A percentile compares a stretch with the other conserved stretches of the same genome.
These are phyloP conservation scores for Ascochyta fabae DNA, from an alignment of 2,329 filamentous ascomycete genomes.

Conservation along the genomic window DNA sequence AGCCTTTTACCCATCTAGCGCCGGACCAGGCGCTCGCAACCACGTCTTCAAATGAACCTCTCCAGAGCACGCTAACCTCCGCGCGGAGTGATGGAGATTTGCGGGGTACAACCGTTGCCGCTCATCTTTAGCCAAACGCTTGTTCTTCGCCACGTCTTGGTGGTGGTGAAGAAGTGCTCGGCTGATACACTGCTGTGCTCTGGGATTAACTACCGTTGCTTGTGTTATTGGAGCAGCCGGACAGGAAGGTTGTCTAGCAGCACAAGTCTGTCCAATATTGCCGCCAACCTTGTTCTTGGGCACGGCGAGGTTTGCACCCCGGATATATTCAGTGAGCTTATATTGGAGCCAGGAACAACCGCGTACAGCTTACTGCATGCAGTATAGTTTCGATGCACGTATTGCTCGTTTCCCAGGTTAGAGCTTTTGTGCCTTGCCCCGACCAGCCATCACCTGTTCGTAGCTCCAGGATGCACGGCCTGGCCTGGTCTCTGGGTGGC, in stretches of 20 bases:
- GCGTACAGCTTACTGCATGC: not conserved
- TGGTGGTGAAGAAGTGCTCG: not conserved
- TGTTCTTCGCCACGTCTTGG: not conserved
- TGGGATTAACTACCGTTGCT: not conserved
- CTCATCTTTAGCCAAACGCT: conserved; percentile 4
- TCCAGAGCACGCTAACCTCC: conserved; percentile 5
- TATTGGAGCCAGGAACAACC: conserved; percentile 8
- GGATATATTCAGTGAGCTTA: conserved; percentile 5
- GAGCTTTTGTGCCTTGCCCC: conserved; percentile 24
- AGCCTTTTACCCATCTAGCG: conserved; percentile 16
- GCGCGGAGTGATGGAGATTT: conserved; percentile 8
- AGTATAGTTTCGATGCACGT: conserved; percentile 1
- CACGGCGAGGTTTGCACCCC: not conserved
- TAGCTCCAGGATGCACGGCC: conserved; percentile 11
- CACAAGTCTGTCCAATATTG: not conserved
- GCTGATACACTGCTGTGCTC: no score
- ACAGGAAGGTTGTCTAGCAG: not conserved
- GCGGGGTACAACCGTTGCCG: conserved; percentile 7
- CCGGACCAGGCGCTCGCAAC: not conserved
- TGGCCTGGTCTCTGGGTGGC: conserved; percentile 20
- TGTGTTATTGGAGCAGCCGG: not conserved
- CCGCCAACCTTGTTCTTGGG: not conserved
- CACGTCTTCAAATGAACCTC: not conserved
- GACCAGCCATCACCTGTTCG: conserved; percentile 24
- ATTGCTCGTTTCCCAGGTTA: conserved; percentile 2